Evolutionary conservation across 768 basidiomycete species (phyloP).

Genomic region (Termitomyces sp.): DNA sequence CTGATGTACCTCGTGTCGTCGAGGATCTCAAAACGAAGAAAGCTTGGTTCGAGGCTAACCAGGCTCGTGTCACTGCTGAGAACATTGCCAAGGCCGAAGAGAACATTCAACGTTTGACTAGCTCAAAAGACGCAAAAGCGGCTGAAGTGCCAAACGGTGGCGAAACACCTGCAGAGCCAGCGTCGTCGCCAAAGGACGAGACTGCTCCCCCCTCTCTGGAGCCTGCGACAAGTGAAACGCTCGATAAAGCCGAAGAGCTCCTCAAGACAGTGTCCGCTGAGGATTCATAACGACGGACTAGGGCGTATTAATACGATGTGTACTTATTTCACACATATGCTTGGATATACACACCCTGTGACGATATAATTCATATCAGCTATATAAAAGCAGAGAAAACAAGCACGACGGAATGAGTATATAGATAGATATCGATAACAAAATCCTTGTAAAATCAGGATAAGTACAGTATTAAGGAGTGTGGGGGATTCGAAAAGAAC

Average conservation of each 20-base stretch:
- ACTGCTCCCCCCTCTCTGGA: constrained; percentile 23
- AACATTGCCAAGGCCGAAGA: constrained; percentile 77
- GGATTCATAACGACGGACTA: constrained; percentile 11
- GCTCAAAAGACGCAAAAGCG: constrained; percentile 30
- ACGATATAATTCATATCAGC: constrained; percentile 5
- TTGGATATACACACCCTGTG: constrained; percentile 10
- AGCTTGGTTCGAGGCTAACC: constrained; percentile 92
- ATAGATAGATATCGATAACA: constrained; percentile 34
- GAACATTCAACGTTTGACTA: constrained; percentile 59
- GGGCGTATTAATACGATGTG: constrained; percentile 6
- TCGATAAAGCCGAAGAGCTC: constrained; percentile 35
- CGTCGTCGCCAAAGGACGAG: constrained; percentile 32
- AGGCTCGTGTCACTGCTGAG: constrained; percentile 70
- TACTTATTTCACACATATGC: constrained; percentile 7
- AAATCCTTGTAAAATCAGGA: constrained; percentile 23
- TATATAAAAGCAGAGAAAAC: constrained; percentile 12
- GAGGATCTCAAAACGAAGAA: constrained; percentile 93
- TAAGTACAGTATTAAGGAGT: constrained; percentile 36
- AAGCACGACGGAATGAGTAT: constrained; percentile 18
- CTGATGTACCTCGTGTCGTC: constrained; percentile 78
- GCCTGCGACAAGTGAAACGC: constrained; percentile 32
- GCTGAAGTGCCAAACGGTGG: constrained; percentile 28
- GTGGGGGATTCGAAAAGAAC: constrained; percentile 19
- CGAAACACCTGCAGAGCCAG: constrained; percentile 40
- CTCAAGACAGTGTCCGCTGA: constrained; percentile 22